These are phyloP conservation scores for Thielaviopsis musarum DNA, from an alignment of 2,329 filamentous ascomycete genomes.

Conservation along the genomic window DNA sequence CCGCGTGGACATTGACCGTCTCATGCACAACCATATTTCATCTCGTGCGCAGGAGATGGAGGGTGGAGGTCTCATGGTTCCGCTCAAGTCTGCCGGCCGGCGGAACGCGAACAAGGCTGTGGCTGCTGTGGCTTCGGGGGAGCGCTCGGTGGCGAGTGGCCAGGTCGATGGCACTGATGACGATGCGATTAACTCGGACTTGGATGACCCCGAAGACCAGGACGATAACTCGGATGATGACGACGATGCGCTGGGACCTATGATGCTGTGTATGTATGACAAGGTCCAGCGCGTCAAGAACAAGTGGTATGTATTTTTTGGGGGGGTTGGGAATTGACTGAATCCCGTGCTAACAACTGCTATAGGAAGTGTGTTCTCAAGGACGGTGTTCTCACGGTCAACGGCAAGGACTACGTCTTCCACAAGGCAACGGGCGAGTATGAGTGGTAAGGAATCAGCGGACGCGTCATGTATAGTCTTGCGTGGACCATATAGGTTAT, in stretches of 20 bases:
- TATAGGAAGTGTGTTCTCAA: constrained; percentile 91
- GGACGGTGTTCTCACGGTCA: constrained; percentile 85
- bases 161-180: constrained; percentile 49
- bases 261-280: constrained; percentile 98
- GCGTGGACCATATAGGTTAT: background rate
- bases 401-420: constrained; percentile 92
- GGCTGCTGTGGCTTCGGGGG: background rate
- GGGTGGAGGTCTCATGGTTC: constrained; percentile 59
- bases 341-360: constrained; percentile 15
- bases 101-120: constrained; percentile 3
- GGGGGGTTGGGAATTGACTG: background rate
- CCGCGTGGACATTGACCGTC: constrained; percentile 46
- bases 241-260: constrained; percentile 67
- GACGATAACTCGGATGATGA: constrained; percentile 72
- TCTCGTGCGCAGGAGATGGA: constrained; percentile 52
- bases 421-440: constrained; percentile 96
- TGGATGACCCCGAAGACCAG: constrained; percentile 86
- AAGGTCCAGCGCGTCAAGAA: constrained; percentile 99
- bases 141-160: constrained; percentile 31
- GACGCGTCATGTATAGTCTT: background rate
- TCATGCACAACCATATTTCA: constrained; percentile 52
- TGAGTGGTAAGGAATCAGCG: constrained; percentile 54
- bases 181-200: constrained; percentile 94
- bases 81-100: constrained; percentile 39
- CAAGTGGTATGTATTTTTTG: constrained; percentile 50